A percentile compares a stretch with the other conserved stretches of the same genome.
phyloP scores from a whole-genome alignment of 495 filamentous ascomycete genomes.

The Aspergillus asperescens region DNA sequence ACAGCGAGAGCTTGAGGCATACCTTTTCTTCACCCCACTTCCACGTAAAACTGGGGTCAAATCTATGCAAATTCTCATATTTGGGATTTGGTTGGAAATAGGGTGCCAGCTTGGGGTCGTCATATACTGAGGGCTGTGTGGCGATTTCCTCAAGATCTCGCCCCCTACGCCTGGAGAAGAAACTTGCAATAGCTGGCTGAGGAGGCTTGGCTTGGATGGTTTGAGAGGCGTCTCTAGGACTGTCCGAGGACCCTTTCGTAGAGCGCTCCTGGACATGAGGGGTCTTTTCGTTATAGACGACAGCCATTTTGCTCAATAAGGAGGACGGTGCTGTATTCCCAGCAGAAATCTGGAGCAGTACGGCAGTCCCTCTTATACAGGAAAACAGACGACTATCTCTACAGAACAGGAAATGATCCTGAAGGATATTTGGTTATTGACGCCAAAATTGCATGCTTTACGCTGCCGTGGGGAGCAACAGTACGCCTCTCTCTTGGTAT shows the following conservation, averaged over 20 bases:
- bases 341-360: neutral
- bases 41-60: neutral
- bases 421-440: neutral
- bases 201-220: neutral
- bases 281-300: neutral
- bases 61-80: neutral
- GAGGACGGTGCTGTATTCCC: neutral
- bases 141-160: neutral
- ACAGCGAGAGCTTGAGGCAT: neutral
- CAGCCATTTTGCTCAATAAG: neutral
- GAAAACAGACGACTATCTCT: neutral
- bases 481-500: neutral
- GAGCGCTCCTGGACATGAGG: neutral
- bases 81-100: neutral
- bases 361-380: neutral
- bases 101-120: neutral
- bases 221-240: neutral
- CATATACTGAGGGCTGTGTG: neutral
- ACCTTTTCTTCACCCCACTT: slow-evolving; percentile 1
- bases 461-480: neutral
- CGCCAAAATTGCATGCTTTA: slow-evolving; percentile 3
- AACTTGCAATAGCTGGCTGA: neutral
- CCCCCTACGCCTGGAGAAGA: neutral
- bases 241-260: neutral
- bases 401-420: neutral